Evolutionary conservation across 2,329 filamentous ascomycete genomes (phyloP).

Genomic region (Arthrinium phaeospermum): DNA sequence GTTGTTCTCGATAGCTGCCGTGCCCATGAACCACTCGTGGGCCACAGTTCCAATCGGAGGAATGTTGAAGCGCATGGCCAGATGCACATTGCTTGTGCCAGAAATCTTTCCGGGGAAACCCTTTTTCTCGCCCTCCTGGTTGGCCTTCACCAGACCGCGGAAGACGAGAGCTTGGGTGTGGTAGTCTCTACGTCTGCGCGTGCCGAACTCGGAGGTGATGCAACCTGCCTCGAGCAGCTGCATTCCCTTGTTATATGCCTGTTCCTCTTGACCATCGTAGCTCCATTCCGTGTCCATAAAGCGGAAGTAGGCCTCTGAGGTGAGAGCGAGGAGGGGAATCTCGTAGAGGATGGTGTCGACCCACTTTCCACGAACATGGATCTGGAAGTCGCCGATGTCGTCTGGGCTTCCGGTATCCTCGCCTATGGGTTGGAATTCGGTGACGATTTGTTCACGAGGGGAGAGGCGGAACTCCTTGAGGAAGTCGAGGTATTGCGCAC

Average conservation of each 20-base stretch:
- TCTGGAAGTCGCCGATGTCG: constrained; percentile 75
- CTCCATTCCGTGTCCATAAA: constrained; percentile 95
- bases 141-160: constrained; percentile 80
- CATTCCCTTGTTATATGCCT: constrained; percentile 81
- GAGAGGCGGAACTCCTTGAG: constrained; percentile 81
- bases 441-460: constrained; percentile 78
- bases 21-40: constrained; percentile 99
- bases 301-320: constrained; percentile 96
- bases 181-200: constrained; percentile 86
- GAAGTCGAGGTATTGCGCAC: constrained; percentile 77
- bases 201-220: constrained; percentile 92
- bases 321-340: constrained; percentile 88
- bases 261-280: constrained; percentile 84
- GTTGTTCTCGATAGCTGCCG: constrained; percentile 86
- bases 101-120: constrained; percentile 75
- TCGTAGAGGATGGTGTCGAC: constrained; percentile 97
- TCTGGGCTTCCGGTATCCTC: constrained; percentile 66
- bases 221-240: constrained; percentile 82
- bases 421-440: constrained; percentile 66
- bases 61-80: constrained; percentile 91
- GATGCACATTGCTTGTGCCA: constrained; percentile 95
- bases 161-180: constrained; percentile 94
- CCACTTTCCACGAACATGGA: constrained; percentile 84
- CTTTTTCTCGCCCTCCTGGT: constrained; percentile 69
- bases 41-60: constrained; percentile 86